phyloP scores from a whole-genome alignment of 2,329 filamentous ascomycete genomes.

The Exophiala xenobiotica region DNA sequence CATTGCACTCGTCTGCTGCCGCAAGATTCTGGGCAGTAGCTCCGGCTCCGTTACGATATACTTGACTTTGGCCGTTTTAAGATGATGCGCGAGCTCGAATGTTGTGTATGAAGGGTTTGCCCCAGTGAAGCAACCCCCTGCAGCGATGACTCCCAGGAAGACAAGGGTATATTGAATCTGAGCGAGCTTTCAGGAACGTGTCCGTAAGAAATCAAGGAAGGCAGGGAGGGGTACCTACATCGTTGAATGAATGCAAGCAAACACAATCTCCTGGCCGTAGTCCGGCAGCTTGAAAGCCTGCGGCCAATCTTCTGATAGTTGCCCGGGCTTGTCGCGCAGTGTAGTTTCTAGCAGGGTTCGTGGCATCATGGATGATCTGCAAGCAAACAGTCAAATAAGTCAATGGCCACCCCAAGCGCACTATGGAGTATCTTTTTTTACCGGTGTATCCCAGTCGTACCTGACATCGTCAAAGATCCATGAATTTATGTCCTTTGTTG shows the following conservation, averaged over 20 bases:
- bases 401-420: no score
- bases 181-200: neutral
- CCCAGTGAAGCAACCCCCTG: slow-evolving; percentile 51
- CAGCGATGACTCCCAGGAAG: slow-evolving; percentile 44
- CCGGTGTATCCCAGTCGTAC: no score
- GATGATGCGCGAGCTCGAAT: slow-evolving; percentile 49
- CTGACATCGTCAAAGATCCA: no score
- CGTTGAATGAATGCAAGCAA: slow-evolving; percentile 58
- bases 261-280: slow-evolving; percentile 51
- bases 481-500: no score
- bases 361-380: no score
- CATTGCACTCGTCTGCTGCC: slow-evolving; percentile 2
- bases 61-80: slow-evolving; percentile 44
- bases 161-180: slow-evolving; percentile 40
- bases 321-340: slow-evolving; percentile 9
- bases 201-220: neutral
- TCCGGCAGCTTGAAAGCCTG: slow-evolving; percentile 43
- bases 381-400: no score
- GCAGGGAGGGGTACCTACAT: slow-evolving; percentile 14
- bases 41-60: slow-evolving; percentile 46
- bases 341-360: no score
- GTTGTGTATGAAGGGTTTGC: slow-evolving; percentile 51
- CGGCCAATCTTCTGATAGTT: slow-evolving; percentile 51
- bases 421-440: no score
- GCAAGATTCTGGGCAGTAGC: neutral